These are phyloP conservation scores for Scheffersomyces lignicola DNA, from an alignment of 1,139 yeast species.

Conservation along the genomic window DNA sequence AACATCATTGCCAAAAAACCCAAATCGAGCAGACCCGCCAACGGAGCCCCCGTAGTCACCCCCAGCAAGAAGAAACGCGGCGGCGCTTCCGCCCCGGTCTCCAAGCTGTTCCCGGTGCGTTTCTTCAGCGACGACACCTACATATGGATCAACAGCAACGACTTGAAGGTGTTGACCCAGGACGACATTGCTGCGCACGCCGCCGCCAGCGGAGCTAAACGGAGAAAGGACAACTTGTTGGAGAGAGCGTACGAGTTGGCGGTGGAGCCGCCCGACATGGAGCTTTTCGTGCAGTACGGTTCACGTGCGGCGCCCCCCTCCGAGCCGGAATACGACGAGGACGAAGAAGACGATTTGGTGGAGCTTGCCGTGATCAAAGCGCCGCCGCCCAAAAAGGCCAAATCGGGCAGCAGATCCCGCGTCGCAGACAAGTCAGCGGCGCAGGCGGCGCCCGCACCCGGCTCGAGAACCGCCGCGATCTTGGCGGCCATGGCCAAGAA, in stretches of 20 bases:
- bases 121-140: slow-evolving; percentile 68
- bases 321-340: slow-evolving; percentile 20
- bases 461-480: slow-evolving; percentile 12
- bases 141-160: slow-evolving; percentile 55
- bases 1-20: slow-evolving; percentile 51
- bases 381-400: slow-evolving; percentile 6
- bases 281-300: slow-evolving; percentile 42
- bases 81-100: slow-evolving; percentile 10
- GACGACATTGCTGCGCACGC: slow-evolving; percentile 32
- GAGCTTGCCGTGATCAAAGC: slow-evolving; percentile 8
- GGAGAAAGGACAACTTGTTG: slow-evolving; percentile 37
- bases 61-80: slow-evolving; percentile 17
- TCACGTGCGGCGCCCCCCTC: slow-evolving; percentile 35
- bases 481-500: slow-evolving; percentile 6
- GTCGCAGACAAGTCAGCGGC: slow-evolving; percentile 12
- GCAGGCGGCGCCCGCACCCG: slow-evolving; percentile 11
- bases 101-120: slow-evolving; percentile 46
- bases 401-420: slow-evolving; percentile 8
- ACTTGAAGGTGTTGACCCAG: slow-evolving; percentile 32
- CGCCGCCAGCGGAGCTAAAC: slow-evolving; percentile 18
- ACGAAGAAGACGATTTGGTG: slow-evolving; percentile 15
- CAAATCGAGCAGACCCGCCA: slow-evolving; percentile 29
- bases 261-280: slow-evolving; percentile 45
- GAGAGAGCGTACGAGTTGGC: slow-evolving; percentile 43
- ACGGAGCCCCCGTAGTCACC: too few relatives aligned